Evolutionary conservation across 2,329 filamentous ascomycete genomes (phyloP), one percentile per base, ranked within the genome.

Genomic region (Aspergillus glaucus): DNA sequence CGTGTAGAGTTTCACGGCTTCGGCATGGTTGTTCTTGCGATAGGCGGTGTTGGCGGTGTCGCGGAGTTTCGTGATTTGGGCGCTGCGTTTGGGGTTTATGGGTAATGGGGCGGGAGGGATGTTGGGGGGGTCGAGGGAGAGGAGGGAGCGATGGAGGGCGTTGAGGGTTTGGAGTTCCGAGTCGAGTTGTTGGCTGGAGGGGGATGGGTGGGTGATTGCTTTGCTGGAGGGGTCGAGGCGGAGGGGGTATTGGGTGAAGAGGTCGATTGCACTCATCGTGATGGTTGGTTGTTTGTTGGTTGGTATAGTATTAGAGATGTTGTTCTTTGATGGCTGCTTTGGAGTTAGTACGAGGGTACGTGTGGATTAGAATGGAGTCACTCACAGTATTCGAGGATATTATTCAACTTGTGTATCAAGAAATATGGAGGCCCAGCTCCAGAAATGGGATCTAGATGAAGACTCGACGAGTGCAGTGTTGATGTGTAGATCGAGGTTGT

Each of bases 71-170:
- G 78, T 82, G 70, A 98, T 87, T 65, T 91, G 84, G 32, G 88
- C 89, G 56, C 81, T 85, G 63, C 92, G 88, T 75, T 96, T 95
- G 45, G 89, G 91, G 76, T 95, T 94, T 53, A 96, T 85, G 51
- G 91, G 91, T 39, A 95, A 79, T 0, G 93, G 93, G 0, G 92
- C 87, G 4, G 91, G 90, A 0, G 92, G 92, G 17, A 89, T 78
- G 50, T 81, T 78, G 5, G 85, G 81, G 0, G 74, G 73, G 42
- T 81, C 78, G 58, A 89, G 80, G 48, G 71, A 70, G 59, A 93
- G 76, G 52, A 97, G 80, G 40, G 61, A 49, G 58, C 83, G 82
- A 81, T 95, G 88, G 45, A 96, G 81, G 45, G 70, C 64, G 77
- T 95, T 96, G 52, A 97, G 82, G 39, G 82, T 75, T 30, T 78